A percentile compares a stretch with the other conserved stretches of the same genome.
Conservation (phyloP, 805 yeast species). For the Peterozyma toletana region DNA sequence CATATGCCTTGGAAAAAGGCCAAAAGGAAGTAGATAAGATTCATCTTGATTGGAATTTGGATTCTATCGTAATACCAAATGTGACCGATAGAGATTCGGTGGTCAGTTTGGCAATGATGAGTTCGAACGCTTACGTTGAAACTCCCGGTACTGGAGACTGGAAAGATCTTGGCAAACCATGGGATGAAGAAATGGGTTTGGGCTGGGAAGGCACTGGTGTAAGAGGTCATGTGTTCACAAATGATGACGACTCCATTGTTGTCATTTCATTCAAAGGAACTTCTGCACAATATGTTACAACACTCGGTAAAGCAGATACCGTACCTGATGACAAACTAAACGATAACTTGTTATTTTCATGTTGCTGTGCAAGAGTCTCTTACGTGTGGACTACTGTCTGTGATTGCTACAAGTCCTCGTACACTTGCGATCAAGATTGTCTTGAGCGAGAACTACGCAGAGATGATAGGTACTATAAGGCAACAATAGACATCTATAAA, state of each 20-base stretch:
- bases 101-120: conserved; percentile 70
- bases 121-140: conserved; percentile 86
- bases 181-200: conserved; percentile 48
- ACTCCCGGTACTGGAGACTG: conserved; percentile 78
- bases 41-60: conserved; percentile 58
- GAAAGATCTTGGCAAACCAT: conserved; percentile 67
- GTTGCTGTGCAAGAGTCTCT: conserved; percentile 92
- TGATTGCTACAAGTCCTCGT: conserved; percentile 79
- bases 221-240: conserved; percentile 84
- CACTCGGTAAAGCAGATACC: conserved; percentile 54
- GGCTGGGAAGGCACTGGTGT: conserved; percentile 88
- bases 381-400: conserved; percentile 94
- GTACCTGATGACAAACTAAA: conserved; percentile 74
- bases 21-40: conserved; percentile 28
- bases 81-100: conserved; percentile 68
- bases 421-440: conserved; percentile 85
- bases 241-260: conserved; percentile 45
- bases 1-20: conserved; percentile 41
- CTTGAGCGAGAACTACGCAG: conserved; percentile 67
- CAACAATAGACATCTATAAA: conserved; percentile 68
- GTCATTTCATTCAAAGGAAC: conserved; percentile 89
- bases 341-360: conserved; percentile 84
- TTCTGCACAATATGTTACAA: conserved; percentile 59
- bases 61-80: conserved; percentile 60
- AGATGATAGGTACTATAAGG: conserved; percentile 77